A percentile compares a stretch with the other conserved stretches of the same genome.
Conservation (phyloP, 164 flowering plant species). For the Litsea cubeba region DNA sequence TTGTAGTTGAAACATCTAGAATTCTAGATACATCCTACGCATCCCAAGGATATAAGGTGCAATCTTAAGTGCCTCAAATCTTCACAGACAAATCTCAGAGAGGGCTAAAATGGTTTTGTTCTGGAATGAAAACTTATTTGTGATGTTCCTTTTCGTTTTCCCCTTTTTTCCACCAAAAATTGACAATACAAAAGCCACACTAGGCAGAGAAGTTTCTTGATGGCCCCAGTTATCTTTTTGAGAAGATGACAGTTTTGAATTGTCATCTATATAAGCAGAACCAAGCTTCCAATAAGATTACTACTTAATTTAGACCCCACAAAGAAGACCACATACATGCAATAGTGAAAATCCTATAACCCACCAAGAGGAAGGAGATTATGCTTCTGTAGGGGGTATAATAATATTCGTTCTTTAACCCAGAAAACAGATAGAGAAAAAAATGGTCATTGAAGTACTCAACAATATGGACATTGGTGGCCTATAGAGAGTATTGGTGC, state of each 20-base stretch:
- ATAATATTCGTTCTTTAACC: not conserved
- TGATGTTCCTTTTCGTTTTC: not conserved
- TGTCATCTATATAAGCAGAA: not conserved
- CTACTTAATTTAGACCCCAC: not conserved
- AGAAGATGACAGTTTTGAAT: not conserved
- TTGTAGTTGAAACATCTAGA: too few relatives aligned
- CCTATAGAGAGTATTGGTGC: too few relatives aligned
- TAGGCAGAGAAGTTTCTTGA: not conserved
- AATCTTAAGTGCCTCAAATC: not conserved
- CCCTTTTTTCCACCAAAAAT: not conserved
- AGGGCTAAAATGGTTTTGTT: not conserved
- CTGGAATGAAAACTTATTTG: not conserved
- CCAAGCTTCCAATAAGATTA: not conserved
- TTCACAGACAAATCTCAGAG: not conserved
- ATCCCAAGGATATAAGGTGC: too few relatives aligned
- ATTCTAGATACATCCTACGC: too few relatives aligned
- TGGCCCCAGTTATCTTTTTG: not conserved
- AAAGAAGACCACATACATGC: not conserved
- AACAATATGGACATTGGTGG: too few relatives aligned
- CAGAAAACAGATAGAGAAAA: not conserved
- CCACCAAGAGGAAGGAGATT: too few relatives aligned
- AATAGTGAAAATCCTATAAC: not conserved
- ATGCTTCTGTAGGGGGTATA: too few relatives aligned
- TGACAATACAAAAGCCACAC: not conserved
- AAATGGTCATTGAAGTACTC: too few relatives aligned